Evolutionary conservation across 2,329 filamentous ascomycete genomes (phyloP).

Genomic region (Neonectria hederae): DNA sequence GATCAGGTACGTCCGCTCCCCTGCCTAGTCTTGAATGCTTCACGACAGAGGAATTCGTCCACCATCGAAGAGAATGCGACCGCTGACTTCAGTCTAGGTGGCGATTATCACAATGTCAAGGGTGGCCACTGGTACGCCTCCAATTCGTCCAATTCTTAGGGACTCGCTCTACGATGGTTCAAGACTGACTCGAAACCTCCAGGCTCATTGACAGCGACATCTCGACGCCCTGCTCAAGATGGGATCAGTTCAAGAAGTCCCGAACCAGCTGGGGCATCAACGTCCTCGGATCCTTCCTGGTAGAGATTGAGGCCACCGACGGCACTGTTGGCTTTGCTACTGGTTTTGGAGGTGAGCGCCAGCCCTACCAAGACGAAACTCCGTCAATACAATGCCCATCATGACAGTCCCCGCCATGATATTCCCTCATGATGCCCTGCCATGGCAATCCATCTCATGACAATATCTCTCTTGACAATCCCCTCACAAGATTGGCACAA

Average conservation of each 20-base stretch:
- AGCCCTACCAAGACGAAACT: not conserved
- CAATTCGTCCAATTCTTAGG: not conserved
- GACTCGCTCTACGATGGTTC: not conserved
- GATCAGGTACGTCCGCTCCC: constrained; percentile 40
- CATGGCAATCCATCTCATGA: too few species aligned
- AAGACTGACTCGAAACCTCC: constrained; percentile 37
- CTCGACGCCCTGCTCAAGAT: constrained; percentile 89
- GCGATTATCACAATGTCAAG: constrained; percentile 93
- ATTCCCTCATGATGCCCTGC: too few species aligned
- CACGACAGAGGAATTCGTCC: not conserved
- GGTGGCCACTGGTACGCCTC: constrained; percentile 69
- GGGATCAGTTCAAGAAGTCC: constrained; percentile 87
- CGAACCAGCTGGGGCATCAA: constrained; percentile 96
- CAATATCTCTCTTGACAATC: not conserved
- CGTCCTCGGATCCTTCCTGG: constrained; percentile 88
- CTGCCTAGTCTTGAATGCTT: not conserved
- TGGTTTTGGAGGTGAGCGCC: constrained; percentile 77
- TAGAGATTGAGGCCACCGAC: constrained; percentile 88
- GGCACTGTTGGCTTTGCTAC: constrained; percentile 95
- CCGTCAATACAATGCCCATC: not conserved
- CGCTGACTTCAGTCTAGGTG: constrained; percentile 57
- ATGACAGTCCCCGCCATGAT: not conserved
- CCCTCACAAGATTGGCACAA: not conserved
- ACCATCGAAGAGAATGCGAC: not conserved
- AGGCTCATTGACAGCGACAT: constrained; percentile 95